Base-by-base conservation (phyloP, 345 rosid genomes). In the Hypericum perforatum region DNA sequence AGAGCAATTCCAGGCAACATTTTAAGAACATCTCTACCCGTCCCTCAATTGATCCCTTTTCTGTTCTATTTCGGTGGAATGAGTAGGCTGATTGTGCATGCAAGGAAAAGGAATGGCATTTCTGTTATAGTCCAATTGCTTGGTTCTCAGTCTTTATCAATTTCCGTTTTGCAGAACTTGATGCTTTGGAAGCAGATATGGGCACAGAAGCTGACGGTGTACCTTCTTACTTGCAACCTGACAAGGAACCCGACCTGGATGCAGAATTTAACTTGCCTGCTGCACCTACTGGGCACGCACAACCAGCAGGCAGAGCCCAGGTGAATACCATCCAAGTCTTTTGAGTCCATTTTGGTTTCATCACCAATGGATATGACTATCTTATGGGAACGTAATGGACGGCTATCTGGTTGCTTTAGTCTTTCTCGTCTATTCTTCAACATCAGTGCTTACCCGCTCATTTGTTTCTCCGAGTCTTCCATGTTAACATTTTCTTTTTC, bases 221-320 rank as follows among this genome's bases (percentile, higher is more conserved):
- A 48, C 99, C 99, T 56, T 86, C 99, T 16, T 89, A 89, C 76
- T 84, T 92, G 67, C 97, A 92, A 74, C 92, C 98, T 37, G 98
- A 90, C 40, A 78, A 67, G 64, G 94, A 86, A 63, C 73, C 88
- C 0, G 86, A 85, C 71, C 63, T 75, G 58, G 90, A 78, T 39
- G 48, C 80, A 0, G 99, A 84, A 67, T 79, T 92, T 32, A 79
- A 72, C 73, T 68, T 92, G 72, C 99, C 99, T 64, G 7, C 94
- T 39, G 84, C 95, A 64, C 99, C 99, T 32, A 49, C 51, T 0
- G 94, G 89, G 49, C 67, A 79, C 9, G 67, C 76, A 45, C 68
- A 70, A 16, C 77, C 67, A 42, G 79, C 77, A 8, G 80, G 84
- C 67, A 74, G 89, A 76, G 64, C 66, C 49, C 89, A 82, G 82